Evolutionary conservation across 1,139 yeast species (phyloP).

Genomic region (Pneumocystis sp.): DNA sequence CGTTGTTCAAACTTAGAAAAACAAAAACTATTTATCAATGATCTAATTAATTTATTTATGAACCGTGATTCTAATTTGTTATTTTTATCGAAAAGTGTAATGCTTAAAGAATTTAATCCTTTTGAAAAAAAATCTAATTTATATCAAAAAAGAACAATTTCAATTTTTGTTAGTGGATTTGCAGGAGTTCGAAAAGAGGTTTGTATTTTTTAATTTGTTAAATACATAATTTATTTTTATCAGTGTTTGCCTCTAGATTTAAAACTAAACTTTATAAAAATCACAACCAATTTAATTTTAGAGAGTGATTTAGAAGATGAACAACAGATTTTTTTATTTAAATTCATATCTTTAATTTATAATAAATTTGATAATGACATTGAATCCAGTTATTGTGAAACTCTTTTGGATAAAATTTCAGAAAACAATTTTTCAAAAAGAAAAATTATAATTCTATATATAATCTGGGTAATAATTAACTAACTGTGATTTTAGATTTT

Average conservation of each 20-base stretch:
- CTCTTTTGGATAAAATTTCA: not conserved
- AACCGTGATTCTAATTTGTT: constrained; percentile 10
- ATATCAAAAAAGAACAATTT: constrained; percentile 1
- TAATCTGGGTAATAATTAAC: not conserved
- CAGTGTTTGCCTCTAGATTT: not conserved
- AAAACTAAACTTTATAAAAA: not conserved
- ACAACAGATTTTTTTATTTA: not conserved
- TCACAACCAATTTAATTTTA: not conserved
- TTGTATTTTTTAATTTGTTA: not conserved
- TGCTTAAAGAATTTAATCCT: constrained; percentile 4
- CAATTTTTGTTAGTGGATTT: constrained; percentile 1
- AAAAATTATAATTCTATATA: not conserved
- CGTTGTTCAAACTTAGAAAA: constrained; percentile 10
- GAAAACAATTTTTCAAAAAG: not conserved
- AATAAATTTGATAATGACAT: not conserved
- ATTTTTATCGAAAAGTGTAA: constrained; percentile 5
- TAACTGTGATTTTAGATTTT: not conserved
- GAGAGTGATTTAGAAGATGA: not conserved
- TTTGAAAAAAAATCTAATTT: not conserved
- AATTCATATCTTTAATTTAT: not conserved
- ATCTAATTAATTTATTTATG: constrained; percentile 17
- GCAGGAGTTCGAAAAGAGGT: constrained; percentile 4
- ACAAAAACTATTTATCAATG: constrained; percentile 15
- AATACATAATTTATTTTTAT: not conserved
- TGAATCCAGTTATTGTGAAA: not conserved